Evolutionary conservation across 352 stramenopile genomes (phyloP).

Genomic region (Phytophthora aleatoria): DNA sequence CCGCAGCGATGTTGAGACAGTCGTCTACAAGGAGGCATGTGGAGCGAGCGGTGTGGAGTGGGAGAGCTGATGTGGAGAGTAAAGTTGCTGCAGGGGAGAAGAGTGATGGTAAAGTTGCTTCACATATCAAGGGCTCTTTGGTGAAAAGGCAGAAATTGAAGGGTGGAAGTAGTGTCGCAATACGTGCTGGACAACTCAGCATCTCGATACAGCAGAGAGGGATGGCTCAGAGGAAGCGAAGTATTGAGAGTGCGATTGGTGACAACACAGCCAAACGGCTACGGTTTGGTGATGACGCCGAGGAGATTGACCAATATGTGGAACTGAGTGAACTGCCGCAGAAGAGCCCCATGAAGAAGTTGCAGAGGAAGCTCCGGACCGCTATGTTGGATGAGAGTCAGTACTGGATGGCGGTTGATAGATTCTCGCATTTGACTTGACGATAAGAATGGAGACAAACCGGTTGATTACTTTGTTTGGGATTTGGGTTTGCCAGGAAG

Average conservation of each 20-base stretch:
- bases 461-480: background rate
- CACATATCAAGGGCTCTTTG: background rate
- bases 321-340: slow-evolving; percentile 17
- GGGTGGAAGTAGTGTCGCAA: background rate
- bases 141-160: background rate
- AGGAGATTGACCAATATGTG: background rate
- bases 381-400: slow-evolving; percentile 19
- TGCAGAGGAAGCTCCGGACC: slow-evolving; percentile 18
- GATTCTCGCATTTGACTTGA: slow-evolving; percentile 26
- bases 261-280: slow-evolving; percentile 10
- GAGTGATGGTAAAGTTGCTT: slow-evolving; percentile 1
- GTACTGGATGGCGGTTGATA: slow-evolving; percentile 29
- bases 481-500: too few species aligned
- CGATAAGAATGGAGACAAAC: background rate
- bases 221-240: background rate
- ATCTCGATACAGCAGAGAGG: background rate
- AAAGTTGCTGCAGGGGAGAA: slow-evolving; percentile 5
- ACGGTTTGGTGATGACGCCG: slow-evolving; percentile 1
- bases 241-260: background rate
- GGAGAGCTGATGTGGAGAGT: background rate
- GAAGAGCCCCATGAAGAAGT: slow-evolving; percentile 14
- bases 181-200: background rate
- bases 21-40: slow-evolving; percentile 5
- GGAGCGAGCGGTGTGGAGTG: slow-evolving; percentile 1
- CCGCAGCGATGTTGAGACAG: background rate